Conservation (phyloP, 2,329 filamentous ascomycete species). For the Pseudocercospora cruenta region DNA sequence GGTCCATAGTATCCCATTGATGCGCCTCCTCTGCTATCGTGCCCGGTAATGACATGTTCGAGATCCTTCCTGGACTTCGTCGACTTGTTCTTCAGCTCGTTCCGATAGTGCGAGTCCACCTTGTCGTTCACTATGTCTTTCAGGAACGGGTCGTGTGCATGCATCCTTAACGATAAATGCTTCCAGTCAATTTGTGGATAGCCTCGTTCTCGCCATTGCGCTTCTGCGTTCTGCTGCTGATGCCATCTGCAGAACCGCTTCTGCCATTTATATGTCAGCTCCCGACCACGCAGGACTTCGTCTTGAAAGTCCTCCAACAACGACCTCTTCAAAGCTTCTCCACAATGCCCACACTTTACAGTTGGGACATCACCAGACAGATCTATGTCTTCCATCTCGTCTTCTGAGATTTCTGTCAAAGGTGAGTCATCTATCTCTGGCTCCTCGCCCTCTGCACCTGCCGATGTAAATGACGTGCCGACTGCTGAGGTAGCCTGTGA, state of each 20-base stretch:
- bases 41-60: constrained; percentile 18
- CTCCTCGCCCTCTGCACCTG: neutral
- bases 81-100: constrained; percentile 29
- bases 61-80: constrained; percentile 31
- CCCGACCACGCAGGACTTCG: constrained; percentile 23
- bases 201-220: constrained; percentile 33
- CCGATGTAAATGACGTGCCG: neutral
- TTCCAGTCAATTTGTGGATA: constrained; percentile 43
- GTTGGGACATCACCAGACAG: constrained; percentile 5
- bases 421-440: neutral
- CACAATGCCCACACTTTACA: constrained; percentile 33
- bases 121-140: constrained; percentile 32
- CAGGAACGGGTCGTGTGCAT: constrained; percentile 31
- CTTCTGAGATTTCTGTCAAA: constrained; percentile 12
- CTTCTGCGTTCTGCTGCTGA: constrained; percentile 32
- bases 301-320: constrained; percentile 39
- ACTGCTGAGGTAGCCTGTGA: neutral
- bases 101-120: constrained; percentile 31
- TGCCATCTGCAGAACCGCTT: constrained; percentile 41
- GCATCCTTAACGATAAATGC: constrained; percentile 31
- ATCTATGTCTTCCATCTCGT: constrained; percentile 20
- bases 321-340: constrained; percentile 23
- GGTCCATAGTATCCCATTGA: constrained; percentile 43
- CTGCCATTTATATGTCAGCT: constrained; percentile 38
- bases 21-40: constrained; percentile 15